A percentile compares a stretch with the other conserved stretches of the same genome.
Conservation (phyloP, 225 moss, liverwort and hornwort species). For the Sphagnum contortum region DNA sequence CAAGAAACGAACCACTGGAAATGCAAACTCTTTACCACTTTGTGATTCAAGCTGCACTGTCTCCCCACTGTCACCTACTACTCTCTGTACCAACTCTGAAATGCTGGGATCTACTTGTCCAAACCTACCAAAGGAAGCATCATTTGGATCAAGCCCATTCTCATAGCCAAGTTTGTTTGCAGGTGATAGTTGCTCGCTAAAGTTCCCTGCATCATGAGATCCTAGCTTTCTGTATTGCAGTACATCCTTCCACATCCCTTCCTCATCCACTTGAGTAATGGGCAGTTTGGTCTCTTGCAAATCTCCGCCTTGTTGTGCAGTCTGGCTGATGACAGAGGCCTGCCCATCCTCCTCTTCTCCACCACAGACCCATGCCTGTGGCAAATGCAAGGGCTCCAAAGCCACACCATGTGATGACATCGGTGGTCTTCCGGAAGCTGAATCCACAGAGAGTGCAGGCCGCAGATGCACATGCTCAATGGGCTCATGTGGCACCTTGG, state of each 20-base stretch:
- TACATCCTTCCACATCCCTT: conserved; percentile 26
- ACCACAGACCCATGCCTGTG: background rate
- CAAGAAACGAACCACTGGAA: conserved; percentile 7
- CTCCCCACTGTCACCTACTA: background rate
- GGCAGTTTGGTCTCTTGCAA: conserved; percentile 4
- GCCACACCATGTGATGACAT: background rate
- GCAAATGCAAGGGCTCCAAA: conserved; percentile 1
- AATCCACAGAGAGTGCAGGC: conserved; percentile 44
- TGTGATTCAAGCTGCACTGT: background rate
- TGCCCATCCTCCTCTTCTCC: conserved; percentile 11
- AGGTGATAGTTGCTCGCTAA: too few species aligned
- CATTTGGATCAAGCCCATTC: background rate
- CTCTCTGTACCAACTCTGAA: too few species aligned
- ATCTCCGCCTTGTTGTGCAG: background rate
- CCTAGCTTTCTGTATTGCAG: conserved; percentile 15
- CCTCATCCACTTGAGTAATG: conserved; percentile 29
- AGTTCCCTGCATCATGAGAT: too few species aligned
- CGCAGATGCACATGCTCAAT: conserved; percentile 24
- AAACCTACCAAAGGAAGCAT: background rate
- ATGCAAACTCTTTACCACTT: too few species aligned
- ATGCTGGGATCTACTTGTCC: background rate
- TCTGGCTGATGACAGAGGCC: background rate
- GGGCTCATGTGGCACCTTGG: conserved; percentile 20
- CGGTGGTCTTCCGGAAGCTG: conserved; percentile 3
- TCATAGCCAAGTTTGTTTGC: too few species aligned